Evolutionary conservation across 2,329 filamentous ascomycete genomes (phyloP).

Genomic region (Pseudogymnoascus sp.): DNA sequence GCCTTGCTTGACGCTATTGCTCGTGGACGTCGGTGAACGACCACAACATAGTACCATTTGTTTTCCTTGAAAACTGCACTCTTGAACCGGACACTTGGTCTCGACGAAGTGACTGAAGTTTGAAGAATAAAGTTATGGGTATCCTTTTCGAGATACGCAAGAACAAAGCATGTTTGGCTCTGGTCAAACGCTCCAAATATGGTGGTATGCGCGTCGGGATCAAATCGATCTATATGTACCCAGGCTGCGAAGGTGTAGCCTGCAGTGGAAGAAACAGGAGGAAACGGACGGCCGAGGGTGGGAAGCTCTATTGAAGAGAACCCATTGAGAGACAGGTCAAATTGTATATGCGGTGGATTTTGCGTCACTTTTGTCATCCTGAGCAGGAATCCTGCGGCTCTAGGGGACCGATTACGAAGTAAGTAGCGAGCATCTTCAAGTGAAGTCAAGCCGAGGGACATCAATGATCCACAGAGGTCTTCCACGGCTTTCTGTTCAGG

Average conservation of each 20-base stretch:
- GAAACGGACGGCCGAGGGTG: constrained; percentile 77
- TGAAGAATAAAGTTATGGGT: constrained; percentile 92
- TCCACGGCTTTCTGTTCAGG: constrained; percentile 53
- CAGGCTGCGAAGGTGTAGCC: constrained; percentile 90
- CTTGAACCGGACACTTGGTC: constrained; percentile 91
- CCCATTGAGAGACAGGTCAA: constrained; percentile 81
- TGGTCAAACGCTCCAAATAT: constrained; percentile 92
- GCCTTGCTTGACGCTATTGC: constrained; percentile 65
- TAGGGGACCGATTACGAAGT: constrained; percentile 43
- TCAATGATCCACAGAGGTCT: constrained; percentile 60
- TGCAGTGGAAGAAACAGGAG: constrained; percentile 61
- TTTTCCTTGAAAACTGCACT: constrained; percentile 66
- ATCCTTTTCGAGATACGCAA: constrained; percentile 90
- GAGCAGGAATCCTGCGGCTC: constrained; percentile 62
- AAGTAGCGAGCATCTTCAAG: constrained; percentile 80
- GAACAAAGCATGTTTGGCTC: constrained; percentile 84
- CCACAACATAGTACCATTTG: constrained; percentile 86
- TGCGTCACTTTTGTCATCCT: constrained; percentile 67
- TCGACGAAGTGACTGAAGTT: constrained; percentile 78
- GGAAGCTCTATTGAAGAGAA: constrained; percentile 86
- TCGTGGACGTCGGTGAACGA: constrained; percentile 76
- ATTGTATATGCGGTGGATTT: constrained; percentile 80
- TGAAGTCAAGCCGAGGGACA: constrained; percentile 67
- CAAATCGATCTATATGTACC: constrained; percentile 83
- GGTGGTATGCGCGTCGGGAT: constrained; percentile 79